A percentile compares a stretch with the other conserved stretches of the same genome.
These are phyloP conservation scores for Neurospora sp. DNA, from an alignment of 495 filamentous ascomycete species.

Conservation along the genomic window DNA sequence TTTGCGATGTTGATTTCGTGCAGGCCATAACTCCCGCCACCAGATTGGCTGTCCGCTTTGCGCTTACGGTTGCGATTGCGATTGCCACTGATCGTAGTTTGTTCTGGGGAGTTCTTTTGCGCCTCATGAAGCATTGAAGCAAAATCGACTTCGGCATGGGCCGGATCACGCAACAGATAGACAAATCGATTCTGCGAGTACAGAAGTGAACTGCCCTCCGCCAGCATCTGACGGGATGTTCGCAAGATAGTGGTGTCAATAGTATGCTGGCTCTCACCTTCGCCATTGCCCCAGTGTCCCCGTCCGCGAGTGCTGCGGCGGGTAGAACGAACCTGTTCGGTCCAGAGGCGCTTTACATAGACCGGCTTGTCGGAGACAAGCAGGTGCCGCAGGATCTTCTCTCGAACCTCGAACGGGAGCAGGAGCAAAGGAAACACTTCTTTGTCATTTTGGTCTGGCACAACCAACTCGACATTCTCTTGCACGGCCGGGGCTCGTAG, in stretches of 20 bases:
- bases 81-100: not conserved
- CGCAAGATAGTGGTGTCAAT: conserved; percentile 24
- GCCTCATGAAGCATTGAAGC: not conserved
- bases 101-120: not conserved
- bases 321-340: conserved; percentile 6
- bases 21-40: not conserved
- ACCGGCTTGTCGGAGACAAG: conserved; percentile 25
- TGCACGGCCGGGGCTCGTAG: not conserved
- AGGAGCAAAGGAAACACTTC: no score
- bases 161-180: conserved; percentile 29
- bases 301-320: conserved; percentile 8
- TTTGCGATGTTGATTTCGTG: conserved; percentile 21
- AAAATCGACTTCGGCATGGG: not conserved
- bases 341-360: conserved; percentile 26
- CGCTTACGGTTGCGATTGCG: not conserved
- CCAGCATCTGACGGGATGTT: conserved; percentile 15
- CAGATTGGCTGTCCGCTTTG: not conserved
- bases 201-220: conserved; percentile 24
- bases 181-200: conserved; percentile 33
- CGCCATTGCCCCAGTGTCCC: not conserved
- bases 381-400: conserved; percentile 26
- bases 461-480: not conserved
- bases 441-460: not conserved
- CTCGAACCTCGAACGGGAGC: conserved; percentile 15
- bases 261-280: not conserved